phyloP scores from a whole-genome alignment of 371 early-diverging fungal genomes.

The Mortierella sp. region DNA sequence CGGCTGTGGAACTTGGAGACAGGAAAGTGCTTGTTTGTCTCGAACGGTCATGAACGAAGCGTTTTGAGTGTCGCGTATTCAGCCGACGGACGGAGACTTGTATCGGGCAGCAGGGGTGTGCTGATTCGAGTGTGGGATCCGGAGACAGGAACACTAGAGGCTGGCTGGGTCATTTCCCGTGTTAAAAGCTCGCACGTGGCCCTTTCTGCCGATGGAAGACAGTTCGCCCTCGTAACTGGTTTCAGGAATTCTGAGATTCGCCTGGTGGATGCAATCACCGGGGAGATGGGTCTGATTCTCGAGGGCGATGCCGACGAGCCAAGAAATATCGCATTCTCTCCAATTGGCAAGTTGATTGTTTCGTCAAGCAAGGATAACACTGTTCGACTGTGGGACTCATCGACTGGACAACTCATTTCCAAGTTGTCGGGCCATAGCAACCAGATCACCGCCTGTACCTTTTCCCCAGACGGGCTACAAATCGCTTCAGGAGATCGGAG shows the following conservation, averaged over 20 bases:
- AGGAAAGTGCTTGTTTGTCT: neutral
- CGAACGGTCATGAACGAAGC: neutral
- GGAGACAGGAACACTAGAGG: neutral
- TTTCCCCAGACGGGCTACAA: neutral
- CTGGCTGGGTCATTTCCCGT: neutral
- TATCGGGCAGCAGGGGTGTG: neutral
- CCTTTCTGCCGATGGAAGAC: neutral
- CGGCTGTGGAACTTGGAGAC: neutral
- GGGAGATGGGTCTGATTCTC: too few relatives aligned
- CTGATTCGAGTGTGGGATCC: neutral
- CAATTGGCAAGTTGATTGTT: too few relatives aligned
- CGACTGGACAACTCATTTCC: neutral
- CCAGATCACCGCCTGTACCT: neutral
- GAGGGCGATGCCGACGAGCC: too few relatives aligned
- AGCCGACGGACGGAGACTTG: neutral
- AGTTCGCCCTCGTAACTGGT: neutral
- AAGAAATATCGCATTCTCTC: too few relatives aligned
- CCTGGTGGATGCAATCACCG: too few relatives aligned
- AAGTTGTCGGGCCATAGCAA: neutral
- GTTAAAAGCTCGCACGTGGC: rapidly evolving
- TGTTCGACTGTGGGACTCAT: neutral
- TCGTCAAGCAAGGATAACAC: too few relatives aligned
- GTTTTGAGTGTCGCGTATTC: neutral
- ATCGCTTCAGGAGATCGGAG: neutral
- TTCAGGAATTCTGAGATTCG: neutral